Base-by-base conservation (phyloP, 495 filamentous ascomycete genomes). In the Hypoxylon subgilvum region DNA sequence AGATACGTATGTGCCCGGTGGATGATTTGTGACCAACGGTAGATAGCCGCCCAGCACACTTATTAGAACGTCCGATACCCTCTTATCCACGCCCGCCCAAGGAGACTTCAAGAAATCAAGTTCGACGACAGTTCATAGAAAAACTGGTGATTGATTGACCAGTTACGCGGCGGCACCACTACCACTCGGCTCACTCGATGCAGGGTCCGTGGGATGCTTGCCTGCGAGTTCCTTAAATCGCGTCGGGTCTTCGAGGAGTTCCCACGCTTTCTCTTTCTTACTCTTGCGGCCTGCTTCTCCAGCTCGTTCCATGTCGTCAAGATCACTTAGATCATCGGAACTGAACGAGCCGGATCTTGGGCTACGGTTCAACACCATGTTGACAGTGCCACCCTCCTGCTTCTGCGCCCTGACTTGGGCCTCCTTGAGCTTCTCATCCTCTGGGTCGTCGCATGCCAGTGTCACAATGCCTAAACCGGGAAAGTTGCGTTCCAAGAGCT, bases 241-340 rank as follows among this genome's bases (percentile, higher is more conserved):
- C 16, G 54, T 41, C 19, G 76, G 76, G 21, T 78, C 68, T 51
- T 73, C 68, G 9, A 79, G 35, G 2, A 72, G 64, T n/a, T 76
- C 76, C 61, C 69, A 76, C 14, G 66, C 78, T 52, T 65, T 74
- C 63, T 79, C 73, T 63, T 65, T 76, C 57, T 73, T 75, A 32
- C 71, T 76, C 66, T 62, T 75, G n/a, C 69, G 58, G 7, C 63
- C 66, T 30, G 10, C 32, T 3, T 52, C 64, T 6, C 62, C 67
- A 9, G 68, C 61, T 25, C 39, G 48, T 21, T 63, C 80, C 72
- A 73, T 76, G 70, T 82, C 80, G 41, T 86, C 81, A 19, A 96
- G 72, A 47, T 86, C 82, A 36, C 90, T 87, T 65, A 92, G 85
- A 41, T 93, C 91, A 35, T 83, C 86, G 44, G 86, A 90, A 39